Conservation (phyloP, 2,329 filamentous ascomycete genomes). For the Stemphylium lycopersici region DNA sequence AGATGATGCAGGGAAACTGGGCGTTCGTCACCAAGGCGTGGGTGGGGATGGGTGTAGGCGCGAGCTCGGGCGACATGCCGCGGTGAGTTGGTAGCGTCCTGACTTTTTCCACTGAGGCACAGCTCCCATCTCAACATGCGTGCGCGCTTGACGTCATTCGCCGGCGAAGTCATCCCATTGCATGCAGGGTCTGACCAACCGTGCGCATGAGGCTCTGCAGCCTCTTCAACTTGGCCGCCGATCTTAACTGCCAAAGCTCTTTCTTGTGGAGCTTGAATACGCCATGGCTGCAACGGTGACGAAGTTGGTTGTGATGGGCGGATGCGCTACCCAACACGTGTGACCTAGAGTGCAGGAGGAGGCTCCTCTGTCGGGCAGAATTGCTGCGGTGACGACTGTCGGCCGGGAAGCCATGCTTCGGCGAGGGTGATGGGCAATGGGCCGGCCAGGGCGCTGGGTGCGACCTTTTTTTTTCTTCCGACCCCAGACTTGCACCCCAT, state of each 20-base stretch:
- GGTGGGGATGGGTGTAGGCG: slow-evolving; percentile 3
- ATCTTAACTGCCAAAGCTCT: slow-evolving; percentile 30
- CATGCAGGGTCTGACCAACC: slow-evolving; percentile 33
- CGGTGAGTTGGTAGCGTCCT: slow-evolving; percentile 17
- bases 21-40: neutral
- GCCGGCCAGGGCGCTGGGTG: neutral
- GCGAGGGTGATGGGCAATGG: neutral
- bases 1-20: slow-evolving; percentile 5
- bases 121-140: slow-evolving; percentile 29
- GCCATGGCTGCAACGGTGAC: slow-evolving; percentile 21
- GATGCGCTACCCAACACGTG: slow-evolving; percentile 19
- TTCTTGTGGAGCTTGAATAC: slow-evolving; percentile 21
- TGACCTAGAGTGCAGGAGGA: slow-evolving; percentile 5
- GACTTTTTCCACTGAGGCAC: slow-evolving; percentile 25
- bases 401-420: slow-evolving; percentile 6
- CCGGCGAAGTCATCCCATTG: slow-evolving; percentile 11
- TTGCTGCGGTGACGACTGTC: slow-evolving; percentile 6
- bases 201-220: slow-evolving; percentile 38
- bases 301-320: slow-evolving; percentile 14
- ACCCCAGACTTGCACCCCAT: neutral
- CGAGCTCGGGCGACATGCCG: slow-evolving; percentile 20
- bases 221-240: slow-evolving; percentile 35
- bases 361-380: slow-evolving; percentile 1
- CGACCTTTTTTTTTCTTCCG: neutral
- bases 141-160: slow-evolving; percentile 28